Evolutionary conservation across 768 basidiomycete species (phyloP).

Genomic region (Auricularia sp.): DNA sequence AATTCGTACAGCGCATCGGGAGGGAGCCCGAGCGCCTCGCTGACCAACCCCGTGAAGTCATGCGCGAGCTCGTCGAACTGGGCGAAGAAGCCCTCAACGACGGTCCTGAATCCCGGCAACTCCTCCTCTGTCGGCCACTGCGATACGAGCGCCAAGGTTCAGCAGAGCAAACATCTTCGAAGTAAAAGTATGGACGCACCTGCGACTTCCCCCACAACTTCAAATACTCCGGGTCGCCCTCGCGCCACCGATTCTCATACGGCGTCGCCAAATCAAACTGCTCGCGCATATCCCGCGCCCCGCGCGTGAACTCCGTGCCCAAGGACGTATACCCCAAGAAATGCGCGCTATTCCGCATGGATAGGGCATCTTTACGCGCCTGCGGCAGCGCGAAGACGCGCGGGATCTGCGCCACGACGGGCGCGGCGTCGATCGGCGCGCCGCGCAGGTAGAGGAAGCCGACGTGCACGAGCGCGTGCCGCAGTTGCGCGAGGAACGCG

Average conservation of each 20-base stretch:
- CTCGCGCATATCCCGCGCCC: constrained; percentile 60
- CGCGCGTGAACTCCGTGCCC: constrained; percentile 67
- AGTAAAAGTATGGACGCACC: constrained; percentile 29
- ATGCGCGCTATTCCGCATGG: constrained; percentile 65
- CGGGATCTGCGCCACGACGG: constrained; percentile 51
- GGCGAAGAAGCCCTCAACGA: constrained; percentile 46
- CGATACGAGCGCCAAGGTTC: not conserved
- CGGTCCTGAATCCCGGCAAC: constrained; percentile 58
- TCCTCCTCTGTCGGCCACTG: constrained; percentile 71
- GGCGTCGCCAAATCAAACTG: constrained; percentile 75
- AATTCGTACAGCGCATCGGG: constrained; percentile 52
- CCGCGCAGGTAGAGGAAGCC: constrained; percentile 38
- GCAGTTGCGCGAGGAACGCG: not conserved
- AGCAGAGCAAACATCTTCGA: too few species aligned
- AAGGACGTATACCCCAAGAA: constrained; percentile 70
- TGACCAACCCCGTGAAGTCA: constrained; percentile 49
- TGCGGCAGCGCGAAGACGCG: constrained; percentile 61
- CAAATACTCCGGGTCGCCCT: constrained; percentile 54
- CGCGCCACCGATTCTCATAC: constrained; percentile 49
- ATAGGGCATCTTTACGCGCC: constrained; percentile 50
- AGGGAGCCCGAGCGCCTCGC: constrained; percentile 59
- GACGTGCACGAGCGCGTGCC: not conserved
- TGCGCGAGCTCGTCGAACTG: constrained; percentile 53
- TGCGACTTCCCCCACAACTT: constrained; percentile 67
- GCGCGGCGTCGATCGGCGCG: constrained; percentile 32